phyloP scores from a whole-genome alignment of 345 rosid species.

The Eucalyptus pauciflora region DNA sequence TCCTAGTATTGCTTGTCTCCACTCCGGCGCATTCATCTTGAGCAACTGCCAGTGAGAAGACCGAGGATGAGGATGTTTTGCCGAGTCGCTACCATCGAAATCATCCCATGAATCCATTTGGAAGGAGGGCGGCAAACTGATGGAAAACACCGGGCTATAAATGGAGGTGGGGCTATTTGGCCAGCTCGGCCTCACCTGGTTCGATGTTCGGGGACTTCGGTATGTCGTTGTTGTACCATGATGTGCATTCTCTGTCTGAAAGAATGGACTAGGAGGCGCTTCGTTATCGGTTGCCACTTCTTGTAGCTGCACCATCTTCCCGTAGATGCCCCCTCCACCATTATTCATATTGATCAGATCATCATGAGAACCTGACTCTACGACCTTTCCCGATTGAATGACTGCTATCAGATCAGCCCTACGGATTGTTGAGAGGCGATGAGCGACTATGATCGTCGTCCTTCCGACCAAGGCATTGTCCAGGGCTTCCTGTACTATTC shows the following conservation, averaged over 20 bases:
- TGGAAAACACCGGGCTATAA: conserved; percentile 16
- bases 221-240: not conserved
- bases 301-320: conserved; percentile 35
- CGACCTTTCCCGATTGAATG: conserved; percentile 24
- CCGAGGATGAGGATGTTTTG: not conserved
- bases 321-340: conserved; percentile 16
- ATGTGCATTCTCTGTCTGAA: not conserved
- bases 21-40: conserved; percentile 29
- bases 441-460: conserved; percentile 39
- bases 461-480: conserved; percentile 39
- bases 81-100: not conserved
- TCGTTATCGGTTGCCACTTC: conserved; percentile 1
- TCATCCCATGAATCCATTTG: not conserved
- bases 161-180: conserved; percentile 10
- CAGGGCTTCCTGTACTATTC: conserved; percentile 37
- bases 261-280: not conserved
- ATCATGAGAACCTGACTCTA: conserved; percentile 40
- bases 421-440: conserved; percentile 33
- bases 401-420: conserved; percentile 29
- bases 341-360: conserved; percentile 25
- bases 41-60: conserved; percentile 19
- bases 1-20: conserved; percentile 26
- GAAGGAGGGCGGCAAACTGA: not conserved
- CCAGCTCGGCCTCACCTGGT: conserved; percentile 3
- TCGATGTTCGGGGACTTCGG: not conserved